Base-by-base conservation (phyloP, 2,329 filamentous ascomycete genomes). In the Xylaria sp. region DNA sequence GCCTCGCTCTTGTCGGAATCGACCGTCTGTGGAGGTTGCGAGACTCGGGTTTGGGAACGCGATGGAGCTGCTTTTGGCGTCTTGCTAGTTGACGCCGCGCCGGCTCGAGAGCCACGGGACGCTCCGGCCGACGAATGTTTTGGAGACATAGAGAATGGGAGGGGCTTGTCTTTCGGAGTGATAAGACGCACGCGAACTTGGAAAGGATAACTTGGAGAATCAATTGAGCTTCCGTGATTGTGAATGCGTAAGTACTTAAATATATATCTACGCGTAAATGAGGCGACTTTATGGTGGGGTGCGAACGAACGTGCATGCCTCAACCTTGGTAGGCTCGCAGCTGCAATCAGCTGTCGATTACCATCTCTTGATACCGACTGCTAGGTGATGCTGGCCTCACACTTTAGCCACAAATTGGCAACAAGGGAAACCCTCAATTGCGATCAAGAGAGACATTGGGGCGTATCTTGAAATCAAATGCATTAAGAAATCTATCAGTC, bases 121-220 rank as follows among this genome's bases (percentile, higher is more conserved):
- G 72, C 66, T 8, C 73, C 68, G 4, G 74, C 69, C 3, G 76
- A 67, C 0, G 79, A 69, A 61, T 75, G 71, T 47, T 79, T 81
- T 1, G 80, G 77, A 29, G 81, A 77, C 80, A 83, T 83, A 1
- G 29, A 17, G 23, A 23, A 48, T 21, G 11, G 5, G 2, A 15
- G 35, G 15, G 6, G 10, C n/a, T 10, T 4, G 8, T 7, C 17
- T 37, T 21, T 21, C 25, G n/a, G 33, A 17, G 2, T 27, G n/a
- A 38, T 7, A 15, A 8, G 13, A n/a, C n/a, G n/a, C n/a, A n/a
- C n/a, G n/a, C n/a, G n/a, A n/a, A n/a, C n/a, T 41, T 25, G 11
- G 13, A n/a, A 13, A 27, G 4, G 6, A 1, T 23, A 27, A 5
- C n/a, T 52, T 54, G 21, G 8, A 38, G 4, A 43, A 43, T n/a